phyloP scores from a whole-genome alignment of 2,329 filamentous ascomycete genomes.

The Penicillium aurantiogriseum region DNA sequence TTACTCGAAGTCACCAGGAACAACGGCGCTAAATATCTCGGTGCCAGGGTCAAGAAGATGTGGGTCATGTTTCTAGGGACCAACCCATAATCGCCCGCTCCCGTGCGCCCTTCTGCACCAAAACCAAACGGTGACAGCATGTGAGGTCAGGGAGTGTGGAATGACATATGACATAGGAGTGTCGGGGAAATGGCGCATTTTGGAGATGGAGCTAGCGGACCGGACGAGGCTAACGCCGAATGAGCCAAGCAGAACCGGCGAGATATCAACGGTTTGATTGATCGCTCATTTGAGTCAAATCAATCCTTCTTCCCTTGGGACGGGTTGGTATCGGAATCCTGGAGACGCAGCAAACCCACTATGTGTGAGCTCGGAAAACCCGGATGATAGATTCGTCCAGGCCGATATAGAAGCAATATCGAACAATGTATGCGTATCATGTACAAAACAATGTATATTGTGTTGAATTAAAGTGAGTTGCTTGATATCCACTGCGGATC shows the following conservation, averaged over 20 bases:
- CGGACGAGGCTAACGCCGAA: background rate
- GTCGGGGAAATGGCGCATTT: slow-evolving; percentile 33
- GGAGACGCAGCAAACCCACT: background rate
- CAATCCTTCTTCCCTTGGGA: background rate
- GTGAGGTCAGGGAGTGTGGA: slow-evolving; percentile 31
- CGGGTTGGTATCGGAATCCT: too few relatives aligned
- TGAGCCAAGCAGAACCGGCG: slow-evolving; percentile 11
- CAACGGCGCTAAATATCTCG: slow-evolving; percentile 48
- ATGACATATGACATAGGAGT: slow-evolving; percentile 41
- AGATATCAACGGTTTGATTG: slow-evolving; percentile 12
- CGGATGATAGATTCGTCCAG: too few relatives aligned
- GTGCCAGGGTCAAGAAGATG: slow-evolving; percentile 50
- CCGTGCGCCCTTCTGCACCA: slow-evolving; percentile 38
- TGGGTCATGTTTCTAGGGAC: slow-evolving; percentile 49
- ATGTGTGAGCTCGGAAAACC: background rate
- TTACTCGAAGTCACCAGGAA: slow-evolving; percentile 51
- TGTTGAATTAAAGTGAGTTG: background rate
- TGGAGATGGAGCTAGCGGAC: slow-evolving; percentile 25
- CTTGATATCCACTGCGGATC: background rate
- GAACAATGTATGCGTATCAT: background rate
- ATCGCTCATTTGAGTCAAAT: background rate
- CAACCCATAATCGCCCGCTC: slow-evolving; percentile 46
- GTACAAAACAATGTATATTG: background rate
- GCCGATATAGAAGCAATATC: background rate
- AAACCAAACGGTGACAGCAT: slow-evolving; percentile 42